Conservation (phyloP, 495 filamentous ascomycete species). For the Hypoxylon subgilvum region DNA sequence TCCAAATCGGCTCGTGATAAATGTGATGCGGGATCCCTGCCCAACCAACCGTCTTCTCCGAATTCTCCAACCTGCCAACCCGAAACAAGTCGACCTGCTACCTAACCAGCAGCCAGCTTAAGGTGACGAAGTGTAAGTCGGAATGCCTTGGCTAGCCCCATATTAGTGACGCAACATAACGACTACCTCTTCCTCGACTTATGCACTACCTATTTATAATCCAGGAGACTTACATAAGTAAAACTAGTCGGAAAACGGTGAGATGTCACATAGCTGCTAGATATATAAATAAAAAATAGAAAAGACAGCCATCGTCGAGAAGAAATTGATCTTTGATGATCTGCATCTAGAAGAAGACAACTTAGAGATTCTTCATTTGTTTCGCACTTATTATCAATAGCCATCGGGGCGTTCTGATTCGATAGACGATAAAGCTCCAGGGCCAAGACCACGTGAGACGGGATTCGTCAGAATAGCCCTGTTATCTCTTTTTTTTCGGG, state of each 20-base stretch:
- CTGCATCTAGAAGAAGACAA: slow-evolving; percentile 2
- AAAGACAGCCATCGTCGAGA: background rate
- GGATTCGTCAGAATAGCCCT: no score
- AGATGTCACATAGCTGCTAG: background rate
- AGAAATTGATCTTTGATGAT: slow-evolving; percentile 26
- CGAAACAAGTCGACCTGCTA: slow-evolving; percentile 7
- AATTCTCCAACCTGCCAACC: slow-evolving; percentile 5
- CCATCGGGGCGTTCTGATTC: slow-evolving; percentile 14
- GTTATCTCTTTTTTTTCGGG: no score
- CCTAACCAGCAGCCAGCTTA: background rate
- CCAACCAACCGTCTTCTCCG: background rate
- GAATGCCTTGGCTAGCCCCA: slow-evolving; percentile 15
- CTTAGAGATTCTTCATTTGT: slow-evolving; percentile 16
- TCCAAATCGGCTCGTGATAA: slow-evolving; percentile 32
- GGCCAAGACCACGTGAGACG: slow-evolving; percentile 26
- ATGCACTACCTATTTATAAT: background rate
- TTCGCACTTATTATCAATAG: slow-evolving; percentile 17
- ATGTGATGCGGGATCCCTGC: no score
- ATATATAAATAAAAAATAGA: background rate
- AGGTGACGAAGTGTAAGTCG: no score
- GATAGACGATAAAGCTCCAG: background rate
- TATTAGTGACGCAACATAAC: slow-evolving; percentile 23
- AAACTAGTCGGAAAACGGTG: no score
- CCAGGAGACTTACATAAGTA: no score
- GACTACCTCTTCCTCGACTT: slow-evolving; percentile 1